Evolutionary conservation across 129 eudicot genomes (phyloP).

Genomic region (Logfia minima): DNA sequence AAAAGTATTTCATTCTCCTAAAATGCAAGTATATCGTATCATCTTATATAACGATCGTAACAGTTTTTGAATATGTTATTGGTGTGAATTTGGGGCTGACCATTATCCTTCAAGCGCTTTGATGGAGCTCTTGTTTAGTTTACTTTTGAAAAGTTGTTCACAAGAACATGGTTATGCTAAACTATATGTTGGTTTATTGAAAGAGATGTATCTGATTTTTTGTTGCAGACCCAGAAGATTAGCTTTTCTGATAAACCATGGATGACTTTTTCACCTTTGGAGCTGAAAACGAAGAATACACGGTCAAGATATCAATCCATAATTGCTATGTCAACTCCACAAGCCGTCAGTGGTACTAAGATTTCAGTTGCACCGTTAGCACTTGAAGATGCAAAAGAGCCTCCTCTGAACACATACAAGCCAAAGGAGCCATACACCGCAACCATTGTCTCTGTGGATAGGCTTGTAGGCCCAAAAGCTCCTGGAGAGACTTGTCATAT

Average conservation of each 20-base stretch:
- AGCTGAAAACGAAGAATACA: conserved; percentile 38
- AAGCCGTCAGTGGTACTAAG: conserved; percentile 50
- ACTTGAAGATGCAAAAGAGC: conserved; percentile 84
- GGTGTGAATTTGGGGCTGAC: background rate
- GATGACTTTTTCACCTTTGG: conserved; percentile 38
- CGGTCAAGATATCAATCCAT: conserved; percentile 42
- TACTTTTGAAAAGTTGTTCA: background rate
- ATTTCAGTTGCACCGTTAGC: conserved; percentile 68
- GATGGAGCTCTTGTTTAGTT: background rate
- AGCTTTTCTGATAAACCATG: conserved; percentile 56
- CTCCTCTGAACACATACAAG: conserved; percentile 80
- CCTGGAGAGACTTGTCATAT: conserved; percentile 98
- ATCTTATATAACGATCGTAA: too few relatives aligned
- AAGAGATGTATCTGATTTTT: conserved; percentile 11
- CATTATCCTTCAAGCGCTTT: background rate
- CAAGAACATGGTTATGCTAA: background rate
- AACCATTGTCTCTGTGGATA: conserved; percentile 92
- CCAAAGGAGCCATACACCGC: conserved; percentile 90
- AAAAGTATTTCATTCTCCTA: background rate
- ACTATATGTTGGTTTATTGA: conserved; percentile 14
- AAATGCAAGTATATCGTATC: too few relatives aligned
- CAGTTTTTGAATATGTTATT: background rate
- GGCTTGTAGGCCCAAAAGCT: conserved; percentile 91
- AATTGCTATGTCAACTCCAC: conserved; percentile 78
- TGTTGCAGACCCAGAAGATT: conserved; percentile 53